Evolutionary conservation across 139 green algal genomes (phyloP).

Genomic region (Chlamydomonas schloesseri): DNA sequence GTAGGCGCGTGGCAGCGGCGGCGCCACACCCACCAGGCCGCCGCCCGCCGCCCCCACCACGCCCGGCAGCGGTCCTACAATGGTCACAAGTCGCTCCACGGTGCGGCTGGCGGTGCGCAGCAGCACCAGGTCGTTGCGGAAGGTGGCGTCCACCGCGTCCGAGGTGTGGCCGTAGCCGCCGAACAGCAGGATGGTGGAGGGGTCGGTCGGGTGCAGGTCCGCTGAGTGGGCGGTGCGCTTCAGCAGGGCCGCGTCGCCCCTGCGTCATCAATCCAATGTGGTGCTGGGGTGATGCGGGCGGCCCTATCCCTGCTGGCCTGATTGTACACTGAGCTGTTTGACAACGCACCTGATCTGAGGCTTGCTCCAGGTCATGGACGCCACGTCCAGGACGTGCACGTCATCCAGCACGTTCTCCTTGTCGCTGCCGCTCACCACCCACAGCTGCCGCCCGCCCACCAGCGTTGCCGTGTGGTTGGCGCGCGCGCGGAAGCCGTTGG

Average conservation of each 20-base stretch:
- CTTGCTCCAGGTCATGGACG: constrained; percentile 1
- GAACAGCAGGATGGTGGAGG: constrained; percentile 9
- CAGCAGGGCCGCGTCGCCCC: constrained; percentile 3
- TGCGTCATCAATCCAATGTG: too few species aligned
- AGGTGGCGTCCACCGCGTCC: neutral
- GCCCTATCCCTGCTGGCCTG: too few species aligned
- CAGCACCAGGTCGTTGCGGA: constrained; percentile 23
- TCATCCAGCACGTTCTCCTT: neutral
- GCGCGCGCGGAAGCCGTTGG: constrained; percentile 21
- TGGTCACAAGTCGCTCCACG: neutral
- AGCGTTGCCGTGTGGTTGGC: constrained; percentile 37
- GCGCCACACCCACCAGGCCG: neutral
- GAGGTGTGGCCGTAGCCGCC: constrained; percentile 7
- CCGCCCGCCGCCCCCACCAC: too few species aligned
- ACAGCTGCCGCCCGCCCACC: constrained; percentile 1
- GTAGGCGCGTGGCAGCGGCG: constrained; percentile 11
- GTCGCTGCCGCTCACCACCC: constrained; percentile 30
- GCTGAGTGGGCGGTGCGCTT: constrained; percentile 15
- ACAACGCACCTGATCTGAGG: constrained; percentile 19
- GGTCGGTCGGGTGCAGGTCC: constrained; percentile 33
- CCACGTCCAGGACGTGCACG: constrained; percentile 17
- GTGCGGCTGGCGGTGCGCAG: neutral
- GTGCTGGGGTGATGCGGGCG: neutral
- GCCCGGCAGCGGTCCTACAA: neutral
- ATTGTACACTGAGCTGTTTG: too few species aligned